A percentile compares a stretch with the other conserved stretches of the same genome.
Evolutionary conservation across 768 basidiomycete genomes (phyloP).

Genomic region (Vishniacozyma victoriae): DNA sequence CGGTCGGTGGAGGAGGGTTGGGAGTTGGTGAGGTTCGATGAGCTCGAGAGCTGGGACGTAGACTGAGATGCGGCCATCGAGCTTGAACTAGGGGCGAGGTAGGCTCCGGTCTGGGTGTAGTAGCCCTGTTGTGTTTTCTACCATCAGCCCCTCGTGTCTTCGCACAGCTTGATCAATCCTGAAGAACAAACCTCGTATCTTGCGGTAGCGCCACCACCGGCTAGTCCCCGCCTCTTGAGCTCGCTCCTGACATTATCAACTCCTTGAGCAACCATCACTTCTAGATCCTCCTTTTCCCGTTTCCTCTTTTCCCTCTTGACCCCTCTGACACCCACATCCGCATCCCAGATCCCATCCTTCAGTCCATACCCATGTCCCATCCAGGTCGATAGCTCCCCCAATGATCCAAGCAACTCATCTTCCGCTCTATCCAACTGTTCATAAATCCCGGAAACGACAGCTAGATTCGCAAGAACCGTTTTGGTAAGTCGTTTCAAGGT

Average conservation of each 20-base stretch:
- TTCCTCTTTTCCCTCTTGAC: constrained; percentile 27
- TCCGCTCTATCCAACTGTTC: constrained; percentile 36
- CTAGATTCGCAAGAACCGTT: constrained; percentile 11
- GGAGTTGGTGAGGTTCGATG: constrained; percentile 2
- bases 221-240: constrained; percentile 35
- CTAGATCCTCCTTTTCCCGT: constrained; percentile 29
- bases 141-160: background rate
- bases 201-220: constrained; percentile 27
- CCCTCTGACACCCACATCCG: constrained; percentile 18
- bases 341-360: constrained; percentile 20
- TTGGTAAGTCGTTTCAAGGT: constrained; percentile 33
- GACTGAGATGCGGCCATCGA: constrained; percentile 9
- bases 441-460: constrained; percentile 10
- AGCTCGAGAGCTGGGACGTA: background rate
- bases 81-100: constrained; percentile 18
- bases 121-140: constrained; percentile 21
- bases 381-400: constrained; percentile 33
- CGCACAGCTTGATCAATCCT: background rate
- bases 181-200: constrained; percentile 28
- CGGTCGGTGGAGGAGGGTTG: constrained; percentile 7
- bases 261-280: constrained; percentile 26
- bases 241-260: constrained; percentile 24
- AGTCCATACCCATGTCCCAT: constrained; percentile 32
- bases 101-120: constrained; percentile 37
- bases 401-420: constrained; percentile 24